Evolutionary conservation across 2,329 filamentous ascomycete genomes (phyloP).

Genomic region (Trichoderma atroviride): DNA sequence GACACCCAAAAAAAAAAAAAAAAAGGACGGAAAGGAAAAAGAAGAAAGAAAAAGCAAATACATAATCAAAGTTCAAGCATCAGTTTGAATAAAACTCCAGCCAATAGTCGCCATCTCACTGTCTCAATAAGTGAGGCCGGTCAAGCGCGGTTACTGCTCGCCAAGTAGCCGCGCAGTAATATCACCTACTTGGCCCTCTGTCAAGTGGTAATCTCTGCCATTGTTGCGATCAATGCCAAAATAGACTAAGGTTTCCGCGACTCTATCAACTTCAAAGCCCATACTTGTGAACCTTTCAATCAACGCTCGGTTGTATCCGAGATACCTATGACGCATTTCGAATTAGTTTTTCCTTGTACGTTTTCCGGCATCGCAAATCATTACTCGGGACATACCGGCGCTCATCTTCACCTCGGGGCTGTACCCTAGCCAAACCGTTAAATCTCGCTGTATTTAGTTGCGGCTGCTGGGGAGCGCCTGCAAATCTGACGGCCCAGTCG

Average conservation of each 20-base stretch:
- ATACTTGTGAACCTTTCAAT: conserved; percentile 84
- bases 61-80: neutral
- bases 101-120: neutral
- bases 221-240: conserved; percentile 79
- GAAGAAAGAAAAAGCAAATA: neutral
- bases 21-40: neutral
- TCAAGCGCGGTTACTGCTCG: conserved; percentile 57
- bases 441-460: conserved; percentile 46
- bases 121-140: neutral
- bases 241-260: conserved; percentile 80
- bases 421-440: conserved; percentile 55
- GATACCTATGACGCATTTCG: conserved; percentile 62
- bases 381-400: conserved; percentile 35
- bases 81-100: neutral
- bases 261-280: conserved; percentile 87
- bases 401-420: conserved; percentile 28
- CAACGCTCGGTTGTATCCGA: conserved; percentile 82
- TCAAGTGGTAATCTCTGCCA: conserved; percentile 81
- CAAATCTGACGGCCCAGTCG: conserved; percentile 86
- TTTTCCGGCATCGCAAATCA: neutral
- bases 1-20: no score
- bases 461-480: conserved; percentile 65
- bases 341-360: neutral
- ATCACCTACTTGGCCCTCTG: conserved; percentile 87
- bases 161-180: conserved; percentile 83